phyloP scores from a whole-genome alignment of 1,284 basidiomycete genomes.

The Apiotrichum laibachii region DNA sequence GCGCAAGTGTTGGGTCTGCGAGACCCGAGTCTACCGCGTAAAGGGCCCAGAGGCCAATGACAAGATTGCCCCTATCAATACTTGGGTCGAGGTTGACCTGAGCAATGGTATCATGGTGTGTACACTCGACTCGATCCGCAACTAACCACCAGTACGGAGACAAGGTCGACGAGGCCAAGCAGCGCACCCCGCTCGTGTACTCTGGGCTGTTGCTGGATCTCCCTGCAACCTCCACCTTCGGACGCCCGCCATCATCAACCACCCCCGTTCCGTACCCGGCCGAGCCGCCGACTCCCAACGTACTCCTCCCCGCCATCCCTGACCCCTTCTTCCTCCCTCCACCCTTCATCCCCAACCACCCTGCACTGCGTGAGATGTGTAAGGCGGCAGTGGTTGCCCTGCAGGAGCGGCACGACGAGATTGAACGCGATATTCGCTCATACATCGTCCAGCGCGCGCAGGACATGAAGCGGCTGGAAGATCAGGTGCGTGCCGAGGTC shows the following conservation, averaged over 20 bases:
- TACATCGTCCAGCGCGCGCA: slow-evolving; percentile 34
- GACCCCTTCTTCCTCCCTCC: slow-evolving; percentile 53
- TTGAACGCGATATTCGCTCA: slow-evolving; percentile 40
- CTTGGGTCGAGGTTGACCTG: slow-evolving; percentile 34
- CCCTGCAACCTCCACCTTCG: slow-evolving; percentile 19
- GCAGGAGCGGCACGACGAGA: slow-evolving; percentile 26
- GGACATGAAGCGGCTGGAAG: slow-evolving; percentile 42
- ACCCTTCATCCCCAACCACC: slow-evolving; percentile 52
- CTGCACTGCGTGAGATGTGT: slow-evolving; percentile 46
- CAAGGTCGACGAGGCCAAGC: slow-evolving; percentile 15
- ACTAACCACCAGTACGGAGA: slow-evolving; percentile 29
- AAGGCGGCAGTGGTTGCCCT: slow-evolving; percentile 35
- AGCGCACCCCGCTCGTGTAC: slow-evolving; percentile 22
- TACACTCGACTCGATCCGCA: not conserved
- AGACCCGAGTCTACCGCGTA: slow-evolving; percentile 27
- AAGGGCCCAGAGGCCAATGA: slow-evolving; percentile 18
- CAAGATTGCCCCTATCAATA: slow-evolving; percentile 20
- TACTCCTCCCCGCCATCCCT: slow-evolving; percentile 33
- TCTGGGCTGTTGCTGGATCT: slow-evolving; percentile 24
- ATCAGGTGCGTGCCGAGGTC: slow-evolving; percentile 43
- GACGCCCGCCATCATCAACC: slow-evolving; percentile 14
- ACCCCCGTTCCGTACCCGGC: slow-evolving; percentile 25
- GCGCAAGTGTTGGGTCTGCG: slow-evolving; percentile 44
- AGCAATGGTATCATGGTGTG: slow-evolving; percentile 35
- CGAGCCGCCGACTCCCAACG: not conserved